phyloP scores from a whole-genome alignment of 208 protist genomes.

The Crithidia mellificae region DNA sequence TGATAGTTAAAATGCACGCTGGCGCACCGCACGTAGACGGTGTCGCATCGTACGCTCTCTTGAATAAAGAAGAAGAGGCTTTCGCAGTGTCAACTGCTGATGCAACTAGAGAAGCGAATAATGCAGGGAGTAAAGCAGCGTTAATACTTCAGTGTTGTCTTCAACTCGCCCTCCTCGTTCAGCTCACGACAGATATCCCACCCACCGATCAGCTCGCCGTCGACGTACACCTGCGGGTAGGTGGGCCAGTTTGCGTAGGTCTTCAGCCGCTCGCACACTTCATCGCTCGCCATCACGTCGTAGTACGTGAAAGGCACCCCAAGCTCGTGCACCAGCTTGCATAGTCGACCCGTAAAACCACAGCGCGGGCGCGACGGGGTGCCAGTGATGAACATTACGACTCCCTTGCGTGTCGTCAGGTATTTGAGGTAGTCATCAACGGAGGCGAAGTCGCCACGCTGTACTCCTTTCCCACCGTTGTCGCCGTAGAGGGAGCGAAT shows the following conservation, averaged over 20 bases:
- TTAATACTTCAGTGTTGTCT: constrained; percentile 56
- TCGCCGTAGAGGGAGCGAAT: constrained; percentile 75
- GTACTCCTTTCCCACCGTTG: constrained; percentile 50
- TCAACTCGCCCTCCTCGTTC: constrained; percentile 80
- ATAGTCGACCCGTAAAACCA: constrained; percentile 86
- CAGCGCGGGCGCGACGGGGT: constrained; percentile 87
- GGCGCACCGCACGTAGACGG: too few relatives aligned
- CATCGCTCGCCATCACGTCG: constrained; percentile 91
- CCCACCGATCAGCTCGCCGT: constrained; percentile 93
- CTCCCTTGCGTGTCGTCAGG: constrained; percentile 73
- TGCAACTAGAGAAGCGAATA: too few relatives aligned
- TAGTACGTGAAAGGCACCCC: constrained; percentile 78
- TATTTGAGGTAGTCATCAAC: constrained; percentile 84
- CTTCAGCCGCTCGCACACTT: constrained; percentile 90
- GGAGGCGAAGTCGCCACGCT: constrained; percentile 51
- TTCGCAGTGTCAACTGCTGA: too few relatives aligned
- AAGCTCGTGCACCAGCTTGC: constrained; percentile 74
- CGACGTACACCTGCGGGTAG: constrained; percentile 93
- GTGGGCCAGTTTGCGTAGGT: constrained; percentile 93
- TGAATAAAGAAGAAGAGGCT: too few relatives aligned
- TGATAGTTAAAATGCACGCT: too few relatives aligned
- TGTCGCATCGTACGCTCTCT: too few relatives aligned
- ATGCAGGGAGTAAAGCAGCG: too few relatives aligned
- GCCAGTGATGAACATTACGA: constrained; percentile 93
- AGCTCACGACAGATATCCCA: constrained; percentile 90